Evolutionary conservation across 1,284 basidiomycete species (phyloP), one percentile per base, ranked within the genome.

Genomic region (Neolentinus lepideus): DNA sequence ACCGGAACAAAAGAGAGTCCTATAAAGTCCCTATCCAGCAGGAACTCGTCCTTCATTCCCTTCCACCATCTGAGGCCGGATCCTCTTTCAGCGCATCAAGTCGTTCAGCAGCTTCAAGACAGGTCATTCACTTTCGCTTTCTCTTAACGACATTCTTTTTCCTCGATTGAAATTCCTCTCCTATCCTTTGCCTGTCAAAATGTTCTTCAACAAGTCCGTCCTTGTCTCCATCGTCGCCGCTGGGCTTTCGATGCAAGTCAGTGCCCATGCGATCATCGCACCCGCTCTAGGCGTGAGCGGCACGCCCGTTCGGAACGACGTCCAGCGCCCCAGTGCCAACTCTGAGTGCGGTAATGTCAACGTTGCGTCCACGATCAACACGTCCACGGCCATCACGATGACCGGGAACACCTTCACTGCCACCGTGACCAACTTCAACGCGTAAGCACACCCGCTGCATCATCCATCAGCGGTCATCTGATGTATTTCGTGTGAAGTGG

Each of bases 341-440:
- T 62, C 62, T 21, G 75, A 74, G 0, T 83, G 81, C 61, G 80
- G 80, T 31, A 73, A 64, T 12, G 66, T 72, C 46, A 70, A 77
- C 62, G 69, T 81, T 38, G 73, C 75, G 6, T 57, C 64, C 14
- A 71, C 63, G 48, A 53, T 82, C 54, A 73, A 73, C 57, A 65
- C 67, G n/a, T 73, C 77, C 3, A 74, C 71, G 0, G 63, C 75
- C 1, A 69, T 80, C 24, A 59, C 66, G 6, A 73, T 73, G n/a
- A 66, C 64, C 45, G 68, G 72, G 2, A 70, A 77, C 55, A 65
- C 71, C 1, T 76, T 80, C 64, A 67, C 66, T 10, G 71, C 72
- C 10, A 76, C 69, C 25, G 68, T 71, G 52, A 74, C 70, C 38
- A 75, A 80, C 67, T 81, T 79, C 65, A 82, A 83, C 60, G 69